phyloP scores from a whole-genome alignment of 805 yeast genomes.

The Peterozyma toletana region DNA sequence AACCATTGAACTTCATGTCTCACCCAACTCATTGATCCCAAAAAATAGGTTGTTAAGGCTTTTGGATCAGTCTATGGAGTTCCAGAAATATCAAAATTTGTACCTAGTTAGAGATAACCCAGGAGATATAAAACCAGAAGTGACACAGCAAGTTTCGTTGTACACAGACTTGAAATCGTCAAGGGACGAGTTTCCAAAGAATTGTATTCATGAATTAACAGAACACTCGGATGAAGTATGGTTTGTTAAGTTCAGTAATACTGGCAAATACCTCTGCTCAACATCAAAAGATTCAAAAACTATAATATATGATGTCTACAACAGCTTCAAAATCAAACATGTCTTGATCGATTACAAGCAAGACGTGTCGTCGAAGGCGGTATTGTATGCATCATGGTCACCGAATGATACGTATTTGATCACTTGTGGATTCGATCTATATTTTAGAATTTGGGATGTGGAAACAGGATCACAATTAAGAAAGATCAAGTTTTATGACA shows the following conservation, averaged over 20 bases:
- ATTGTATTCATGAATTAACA: slow-evolving; percentile 34
- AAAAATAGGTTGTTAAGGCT: slow-evolving; percentile 42
- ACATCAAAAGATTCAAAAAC: slow-evolving; percentile 65
- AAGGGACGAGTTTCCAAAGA: slow-evolving; percentile 35
- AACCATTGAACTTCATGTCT: slow-evolving; percentile 36
- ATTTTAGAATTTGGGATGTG: slow-evolving; percentile 64
- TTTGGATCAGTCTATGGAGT: slow-evolving; percentile 41
- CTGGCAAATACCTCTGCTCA: slow-evolving; percentile 70
- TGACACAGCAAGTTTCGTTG: slow-evolving; percentile 16
- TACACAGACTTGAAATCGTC: slow-evolving; percentile 12
- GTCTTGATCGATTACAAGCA: slow-evolving; percentile 24
- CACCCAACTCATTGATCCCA: slow-evolving; percentile 48
- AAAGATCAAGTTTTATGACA: slow-evolving; percentile 11
- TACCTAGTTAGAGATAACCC: slow-evolving; percentile 24
- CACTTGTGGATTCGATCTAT: slow-evolving; percentile 66
- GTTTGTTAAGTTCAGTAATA: slow-evolving; percentile 72
- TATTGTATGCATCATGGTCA: slow-evolving; percentile 70
- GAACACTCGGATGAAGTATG: slow-evolving; percentile 75
- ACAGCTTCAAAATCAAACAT: slow-evolving; percentile 31
- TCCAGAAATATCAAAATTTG: slow-evolving; percentile 32
- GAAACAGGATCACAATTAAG: slow-evolving; percentile 22
- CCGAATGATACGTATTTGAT: slow-evolving; percentile 60
- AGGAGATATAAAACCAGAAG: slow-evolving; percentile 12
- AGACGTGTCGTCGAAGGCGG: slow-evolving; percentile 35
- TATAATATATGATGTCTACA: slow-evolving; percentile 55